Evolutionary conservation across 1,284 basidiomycete species (phyloP), one percentile per base, ranked within the genome.

Genomic region (Ceratobasidium sp.): DNA sequence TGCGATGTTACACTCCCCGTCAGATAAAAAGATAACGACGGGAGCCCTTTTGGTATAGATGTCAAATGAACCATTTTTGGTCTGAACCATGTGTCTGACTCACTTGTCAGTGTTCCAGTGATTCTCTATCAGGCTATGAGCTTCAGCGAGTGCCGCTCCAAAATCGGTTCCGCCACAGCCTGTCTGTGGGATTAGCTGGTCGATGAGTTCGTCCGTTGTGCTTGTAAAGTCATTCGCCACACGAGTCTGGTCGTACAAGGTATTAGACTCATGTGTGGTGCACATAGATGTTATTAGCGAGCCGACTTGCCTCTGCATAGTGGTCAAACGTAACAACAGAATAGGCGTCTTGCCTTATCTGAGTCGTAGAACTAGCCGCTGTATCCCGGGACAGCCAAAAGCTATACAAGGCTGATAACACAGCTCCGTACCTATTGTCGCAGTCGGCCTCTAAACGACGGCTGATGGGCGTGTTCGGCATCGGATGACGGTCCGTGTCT

Each of bases 11-110:
- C 85, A 85, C 79, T 87, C 84, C 0, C 88, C 89, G 73, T 88
- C 88, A 0, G 88, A 89, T 18, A 90, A 81, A 78, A 89, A 89
- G 35, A 90, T 84, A n/a, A 89, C 79, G 23, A 90, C 84, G 0
- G 88, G 89, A 0, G 81, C 78, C 70, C 88, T 89, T 26, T 18
- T 63, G 35, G 35, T 11, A 38, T 18, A 16, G n/a, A 52, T 18
- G 14, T 30, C 13, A 70, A 52, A 28, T 47, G 41, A 44, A 16
- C 26, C 6, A 8, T 50, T 46, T 7, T 7, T 16, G n/a, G 11
- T 26, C 6, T 54, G 21, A 43, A 9, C 38, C 32, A 47, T 50
- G 4, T 28, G 18, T 23, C 21, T 8, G 18, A 50, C 76, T 64
- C 64, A 86, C 88, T 88, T 82, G 73, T 89, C 88, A 0, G 83